Conservation (phyloP, 2,329 filamentous ascomycete genomes). For the Cordyceps cateniannulata region DNA sequence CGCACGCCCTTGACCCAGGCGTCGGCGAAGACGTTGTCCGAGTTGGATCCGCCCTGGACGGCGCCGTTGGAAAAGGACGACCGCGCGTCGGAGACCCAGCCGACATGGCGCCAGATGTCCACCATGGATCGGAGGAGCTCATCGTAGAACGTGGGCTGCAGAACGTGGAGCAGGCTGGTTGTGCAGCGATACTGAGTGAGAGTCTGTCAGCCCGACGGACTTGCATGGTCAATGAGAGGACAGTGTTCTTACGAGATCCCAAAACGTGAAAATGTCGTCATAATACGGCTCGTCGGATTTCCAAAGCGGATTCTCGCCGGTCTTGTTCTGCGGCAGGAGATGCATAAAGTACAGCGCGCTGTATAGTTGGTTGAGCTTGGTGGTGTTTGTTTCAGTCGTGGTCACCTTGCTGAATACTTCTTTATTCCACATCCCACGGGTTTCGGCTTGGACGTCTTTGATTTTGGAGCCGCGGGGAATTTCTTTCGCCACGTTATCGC, state of each 20-base stretch:
- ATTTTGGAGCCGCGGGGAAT: slow-evolving; percentile 42
- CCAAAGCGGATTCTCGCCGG: slow-evolving; percentile 65
- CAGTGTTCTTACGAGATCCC: slow-evolving; percentile 37
- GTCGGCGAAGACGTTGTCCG: slow-evolving; percentile 66
- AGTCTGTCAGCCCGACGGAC: not conserved
- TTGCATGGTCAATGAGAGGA: accelerated
- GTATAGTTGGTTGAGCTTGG: slow-evolving; percentile 56
- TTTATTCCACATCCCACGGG: slow-evolving; percentile 51
- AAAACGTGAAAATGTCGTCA: slow-evolving; percentile 65
- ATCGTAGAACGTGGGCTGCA: slow-evolving; percentile 56
- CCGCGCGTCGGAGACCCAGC: slow-evolving; percentile 58
- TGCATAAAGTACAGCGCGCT: slow-evolving; percentile 65
- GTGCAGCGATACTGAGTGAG: slow-evolving; percentile 50
- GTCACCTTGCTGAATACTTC: slow-evolving; percentile 58
- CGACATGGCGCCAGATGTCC: slow-evolving; percentile 60
- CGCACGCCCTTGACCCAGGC: slow-evolving; percentile 63
- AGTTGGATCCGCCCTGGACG: slow-evolving; percentile 63
- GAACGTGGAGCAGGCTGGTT: slow-evolving; percentile 57
- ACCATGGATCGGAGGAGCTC: slow-evolving; percentile 62
- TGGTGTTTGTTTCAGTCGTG: slow-evolving; percentile 47
- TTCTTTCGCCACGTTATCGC: slow-evolving; percentile 49
- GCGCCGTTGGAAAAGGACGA: slow-evolving; percentile 65
- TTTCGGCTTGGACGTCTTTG: slow-evolving; percentile 37
- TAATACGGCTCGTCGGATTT: slow-evolving; percentile 60
- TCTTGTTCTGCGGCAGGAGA: slow-evolving; percentile 62